phyloP scores from a whole-genome alignment of 1,284 basidiomycete genomes.

The Melampsora medusae region DNA sequence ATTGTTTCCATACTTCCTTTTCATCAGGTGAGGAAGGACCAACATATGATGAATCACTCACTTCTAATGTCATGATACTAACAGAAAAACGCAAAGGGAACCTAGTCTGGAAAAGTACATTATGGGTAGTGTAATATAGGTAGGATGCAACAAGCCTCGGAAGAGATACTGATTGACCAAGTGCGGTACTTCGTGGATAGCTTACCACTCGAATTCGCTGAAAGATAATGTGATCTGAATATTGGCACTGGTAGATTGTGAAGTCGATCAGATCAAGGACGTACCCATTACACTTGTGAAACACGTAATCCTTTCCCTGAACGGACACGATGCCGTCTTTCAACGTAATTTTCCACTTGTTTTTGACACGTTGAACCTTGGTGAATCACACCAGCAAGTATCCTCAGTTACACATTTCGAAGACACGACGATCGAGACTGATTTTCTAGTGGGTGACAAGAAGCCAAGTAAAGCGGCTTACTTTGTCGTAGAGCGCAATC shows the following conservation, averaged over 20 bases:
- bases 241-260: background rate
- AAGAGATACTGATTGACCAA: background rate
- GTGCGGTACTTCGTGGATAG: background rate
- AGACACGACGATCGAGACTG: background rate
- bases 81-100: background rate
- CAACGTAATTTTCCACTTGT: constrained; percentile 99
- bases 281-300: constrained; percentile 76
- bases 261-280: constrained; percentile 35
- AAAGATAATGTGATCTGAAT: background rate
- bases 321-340: constrained; percentile 98
- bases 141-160: background rate
- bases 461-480: constrained; percentile 53
- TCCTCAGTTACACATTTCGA: background rate
- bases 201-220: constrained; percentile 13
- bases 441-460: background rate
- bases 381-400: constrained; percentile 8
- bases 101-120: background rate
- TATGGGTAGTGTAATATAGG: background rate
- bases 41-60: background rate
- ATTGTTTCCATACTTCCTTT: too few relatives aligned
- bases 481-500: constrained; percentile 98
- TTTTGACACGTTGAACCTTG: constrained; percentile 93
- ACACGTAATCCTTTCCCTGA: constrained; percentile 95
- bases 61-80: background rate
- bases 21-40: too few relatives aligned